Conservation (phyloP, 805 yeast species). For the Hyphopichia homilentoma region DNA sequence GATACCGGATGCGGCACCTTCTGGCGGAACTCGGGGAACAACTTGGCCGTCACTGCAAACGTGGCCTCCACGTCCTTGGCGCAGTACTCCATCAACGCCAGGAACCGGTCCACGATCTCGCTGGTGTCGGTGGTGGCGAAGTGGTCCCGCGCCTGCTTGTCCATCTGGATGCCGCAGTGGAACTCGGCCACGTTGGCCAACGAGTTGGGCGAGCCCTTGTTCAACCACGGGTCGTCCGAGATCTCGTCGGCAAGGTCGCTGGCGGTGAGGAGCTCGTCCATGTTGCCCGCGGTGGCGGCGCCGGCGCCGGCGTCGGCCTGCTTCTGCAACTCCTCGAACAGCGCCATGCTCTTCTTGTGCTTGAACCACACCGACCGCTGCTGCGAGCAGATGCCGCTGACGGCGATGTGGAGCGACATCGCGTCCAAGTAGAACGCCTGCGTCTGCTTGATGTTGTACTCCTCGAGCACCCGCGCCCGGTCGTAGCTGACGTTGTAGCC, state of each 20-base stretch:
- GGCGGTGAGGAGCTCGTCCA: conserved; percentile 7
- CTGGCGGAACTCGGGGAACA: conserved; percentile 63
- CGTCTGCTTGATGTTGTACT: conserved; percentile 64
- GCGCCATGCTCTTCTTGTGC: conserved; percentile 41
- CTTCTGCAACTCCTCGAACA: conserved; percentile 10
- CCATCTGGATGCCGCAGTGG: conserved; percentile 66
- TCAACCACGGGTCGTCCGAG: conserved; percentile 81
- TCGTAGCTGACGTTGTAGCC: conserved; percentile 94
- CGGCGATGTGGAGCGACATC: conserved; percentile 88
- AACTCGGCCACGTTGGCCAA: conserved; percentile 74
- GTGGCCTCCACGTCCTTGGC: conserved; percentile 81
- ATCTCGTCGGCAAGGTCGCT: conserved; percentile 27
- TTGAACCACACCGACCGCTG: conserved; percentile 79
- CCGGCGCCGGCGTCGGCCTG: conserved; percentile 11
- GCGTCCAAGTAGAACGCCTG: conserved; percentile 84
- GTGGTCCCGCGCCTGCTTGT: conserved; percentile 63
- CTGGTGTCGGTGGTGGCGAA: conserved; percentile 56
- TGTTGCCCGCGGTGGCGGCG: conserved; percentile 3
- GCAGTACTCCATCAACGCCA: conserved; percentile 70
- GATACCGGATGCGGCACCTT: conserved; percentile 93
- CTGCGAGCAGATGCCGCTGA: conserved; percentile 87
- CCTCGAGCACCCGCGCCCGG: conserved; percentile 81
- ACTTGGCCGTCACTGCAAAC: conserved; percentile 58
- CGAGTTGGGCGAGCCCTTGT: conserved; percentile 71
- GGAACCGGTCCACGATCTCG: conserved; percentile 54